Evolutionary conservation across 345 rosid genomes (phyloP), one percentile per base, ranked within the genome.

Genomic region (Angophora floribunda): DNA sequence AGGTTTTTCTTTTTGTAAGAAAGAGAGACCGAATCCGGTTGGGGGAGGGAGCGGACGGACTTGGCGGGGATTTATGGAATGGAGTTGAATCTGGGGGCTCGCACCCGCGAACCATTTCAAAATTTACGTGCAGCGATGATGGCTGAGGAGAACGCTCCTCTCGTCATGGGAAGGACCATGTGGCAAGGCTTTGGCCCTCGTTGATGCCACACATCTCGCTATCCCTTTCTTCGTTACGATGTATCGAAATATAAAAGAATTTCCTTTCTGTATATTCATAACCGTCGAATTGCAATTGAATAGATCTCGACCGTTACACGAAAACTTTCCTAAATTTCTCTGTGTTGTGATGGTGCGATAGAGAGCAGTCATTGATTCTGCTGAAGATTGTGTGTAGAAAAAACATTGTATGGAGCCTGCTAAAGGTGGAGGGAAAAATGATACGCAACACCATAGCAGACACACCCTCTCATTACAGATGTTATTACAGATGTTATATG

Each of bases 41-140:
- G 52, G 13, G 87, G 16, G 26, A 45, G 12, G 12, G 13, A 50
- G 49, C 30, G 61, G 61, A 55, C 87, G 89, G 89, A 85, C 85
- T 65, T 36, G 52, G 87, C 87, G 79, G 75, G 88, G 51, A 21
- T 52, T 87, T 88, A 59, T 88, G 79, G 85, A 85, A 45, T 84
- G 63, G 87, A 85, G 89, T 85, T 88, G 47, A 88, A 45, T 88
- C 65, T 26, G 65, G 82, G 55, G 65, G 32, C 41, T 88, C 87
- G 51, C 51, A 63, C 85, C 89, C 89, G 78, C 51, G 57, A 36
- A 36, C 36, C 86, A 14, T 49, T 85, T 47, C 51, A 30, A 16
- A 52, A 51, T 52, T 30, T 13, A 17, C 85, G n/a, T 80, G 28
- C 41, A 36, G 41, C 41, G 41, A 36, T 36, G 41, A 36, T 36